A percentile compares a stretch with the other conserved stretches of the same genome.
Conservation (phyloP, 306 rosid genomes). For the Quercus glauca region DNA sequence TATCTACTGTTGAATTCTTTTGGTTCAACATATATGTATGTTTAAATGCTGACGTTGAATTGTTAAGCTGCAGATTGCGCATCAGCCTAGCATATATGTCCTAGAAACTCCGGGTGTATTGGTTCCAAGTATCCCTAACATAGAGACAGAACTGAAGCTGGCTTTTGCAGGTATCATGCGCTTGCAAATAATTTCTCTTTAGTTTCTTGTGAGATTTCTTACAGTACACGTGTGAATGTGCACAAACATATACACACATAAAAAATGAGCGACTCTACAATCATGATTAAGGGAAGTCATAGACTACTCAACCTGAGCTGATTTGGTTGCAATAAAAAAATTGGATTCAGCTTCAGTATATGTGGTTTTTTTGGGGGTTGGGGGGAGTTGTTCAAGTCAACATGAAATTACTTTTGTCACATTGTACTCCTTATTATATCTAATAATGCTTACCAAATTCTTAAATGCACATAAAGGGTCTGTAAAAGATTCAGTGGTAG, state of each 20-base stretch:
- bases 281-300: not conserved
- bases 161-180: conserved; percentile 75
- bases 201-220: not conserved
- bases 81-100: conserved; percentile 83
- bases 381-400: no score
- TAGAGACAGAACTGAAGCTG: conserved; percentile 15
- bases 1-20: not conserved
- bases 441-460: not conserved
- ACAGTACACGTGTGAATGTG: no score
- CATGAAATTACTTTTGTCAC: no score
- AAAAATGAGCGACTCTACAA: not conserved
- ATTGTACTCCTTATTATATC: no score
- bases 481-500: conserved; percentile 85
- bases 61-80: conserved; percentile 68
- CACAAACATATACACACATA: no score
- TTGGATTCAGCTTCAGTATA: not conserved
- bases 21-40: not conserved
- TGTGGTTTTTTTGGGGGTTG: no score
- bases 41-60: not conserved
- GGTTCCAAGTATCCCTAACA: conserved; percentile 78
- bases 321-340: not conserved
- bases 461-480: conserved; percentile 57
- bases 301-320: not conserved
- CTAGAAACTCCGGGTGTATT: conserved; percentile 91
- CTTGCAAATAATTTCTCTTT: not conserved